Conservation (phyloP, 306 rosid species). For the Gynostemma pentaphyllum region DNA sequence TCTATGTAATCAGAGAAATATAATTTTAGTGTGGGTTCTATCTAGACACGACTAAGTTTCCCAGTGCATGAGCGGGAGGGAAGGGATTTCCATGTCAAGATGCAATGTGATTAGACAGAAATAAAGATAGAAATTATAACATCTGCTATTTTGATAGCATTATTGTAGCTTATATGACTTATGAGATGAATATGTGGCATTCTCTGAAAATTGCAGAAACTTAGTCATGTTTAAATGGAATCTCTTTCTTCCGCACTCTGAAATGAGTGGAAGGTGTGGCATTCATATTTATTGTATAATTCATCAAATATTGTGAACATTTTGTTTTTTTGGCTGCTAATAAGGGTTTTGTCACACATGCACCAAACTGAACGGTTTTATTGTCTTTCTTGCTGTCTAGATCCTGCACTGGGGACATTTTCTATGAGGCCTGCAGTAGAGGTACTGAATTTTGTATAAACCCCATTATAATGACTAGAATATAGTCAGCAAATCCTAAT, state of each 20-base stretch:
- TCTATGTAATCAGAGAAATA: neutral
- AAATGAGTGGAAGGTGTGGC: neutral
- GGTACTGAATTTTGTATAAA: slow-evolving; percentile 33
- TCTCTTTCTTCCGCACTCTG: too few species aligned
- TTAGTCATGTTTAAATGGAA: too few species aligned
- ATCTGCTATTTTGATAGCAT: too few species aligned
- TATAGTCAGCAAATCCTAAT: neutral
- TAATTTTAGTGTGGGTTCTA: neutral
- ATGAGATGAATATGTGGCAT: too few species aligned
- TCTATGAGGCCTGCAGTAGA: slow-evolving; percentile 47
- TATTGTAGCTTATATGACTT: too few species aligned
- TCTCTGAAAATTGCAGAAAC: too few species aligned
- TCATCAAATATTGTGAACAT: neutral
- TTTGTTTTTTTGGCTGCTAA: neutral
- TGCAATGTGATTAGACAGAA: too few species aligned
- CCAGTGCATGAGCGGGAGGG: too few species aligned
- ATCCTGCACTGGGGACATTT: slow-evolving; percentile 33
- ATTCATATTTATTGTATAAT: neutral
- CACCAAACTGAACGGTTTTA: slow-evolving; percentile 13
- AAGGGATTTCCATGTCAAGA: too few species aligned
- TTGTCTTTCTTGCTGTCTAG: slow-evolving; percentile 31
- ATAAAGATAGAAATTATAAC: too few species aligned
- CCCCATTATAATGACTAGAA: neutral
- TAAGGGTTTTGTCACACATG: neutral
- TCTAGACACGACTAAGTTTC: neutral